A percentile compares a stretch with the other conserved stretches of the same genome.
phyloP scores from a whole-genome alignment of 139 green algal genomes.

The Picochlorum sp. region DNA sequence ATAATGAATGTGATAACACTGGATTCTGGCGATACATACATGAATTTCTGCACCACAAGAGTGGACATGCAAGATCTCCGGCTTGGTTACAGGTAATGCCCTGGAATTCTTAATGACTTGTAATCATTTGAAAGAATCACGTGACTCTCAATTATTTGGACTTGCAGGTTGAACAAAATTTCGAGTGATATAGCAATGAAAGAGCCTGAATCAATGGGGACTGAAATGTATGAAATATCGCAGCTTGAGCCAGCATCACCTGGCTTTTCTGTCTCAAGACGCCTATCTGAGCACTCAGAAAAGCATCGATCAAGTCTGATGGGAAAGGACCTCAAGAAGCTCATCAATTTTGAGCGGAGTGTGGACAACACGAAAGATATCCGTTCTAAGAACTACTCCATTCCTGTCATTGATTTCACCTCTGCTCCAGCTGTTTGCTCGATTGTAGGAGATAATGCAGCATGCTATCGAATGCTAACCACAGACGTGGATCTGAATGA shows the following conservation, averaged over 20 bases:
- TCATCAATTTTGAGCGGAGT: neutral
- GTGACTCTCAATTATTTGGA: neutral
- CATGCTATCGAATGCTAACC: conserved; percentile 2
- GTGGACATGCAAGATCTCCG: conserved; percentile 36
- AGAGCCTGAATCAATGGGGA: conserved; percentile 7
- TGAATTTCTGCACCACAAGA: conserved; percentile 25
- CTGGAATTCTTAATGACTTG: neutral
- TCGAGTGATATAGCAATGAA: neutral
- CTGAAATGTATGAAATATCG: neutral
- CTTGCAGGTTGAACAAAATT: neutral
- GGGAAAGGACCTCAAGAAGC: neutral
- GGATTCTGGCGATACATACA: conserved; percentile 18
- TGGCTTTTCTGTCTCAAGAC: conserved; percentile 17
- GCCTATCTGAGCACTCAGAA: conserved; percentile 24
- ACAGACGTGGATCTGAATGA: neutral
- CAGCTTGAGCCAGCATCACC: neutral
- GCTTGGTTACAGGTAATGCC: conserved; percentile 23
- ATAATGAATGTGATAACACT: conserved; percentile 34
- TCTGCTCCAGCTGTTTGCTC: conserved; percentile 12
- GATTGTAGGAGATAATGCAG: conserved; percentile 2
- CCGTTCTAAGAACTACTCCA: neutral
- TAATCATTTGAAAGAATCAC: neutral
- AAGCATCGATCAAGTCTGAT: conserved; percentile 6
- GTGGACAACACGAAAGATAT: no score
- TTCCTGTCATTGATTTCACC: conserved; percentile 8